Base-by-base conservation (phyloP, 2,329 filamentous ascomycete species). In the Trichophyton rubrum region DNA sequence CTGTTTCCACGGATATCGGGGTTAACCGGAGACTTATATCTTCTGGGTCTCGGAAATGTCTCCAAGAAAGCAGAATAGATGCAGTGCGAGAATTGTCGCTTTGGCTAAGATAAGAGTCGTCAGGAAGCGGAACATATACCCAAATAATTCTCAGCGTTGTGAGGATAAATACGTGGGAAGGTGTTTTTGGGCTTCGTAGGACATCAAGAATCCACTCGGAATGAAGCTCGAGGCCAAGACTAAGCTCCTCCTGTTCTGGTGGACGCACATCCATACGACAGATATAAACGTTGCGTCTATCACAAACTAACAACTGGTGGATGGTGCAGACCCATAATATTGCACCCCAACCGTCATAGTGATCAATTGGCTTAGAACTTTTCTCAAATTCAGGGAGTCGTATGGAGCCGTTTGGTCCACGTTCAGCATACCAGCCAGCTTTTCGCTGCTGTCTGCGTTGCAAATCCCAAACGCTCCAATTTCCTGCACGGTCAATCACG, bases 121-220 rank as follows among this genome's bases (percentile, higher is more conserved):
- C 68, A 20, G 71, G 61, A 22, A 67, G 65, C 6, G 64, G 68
- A 17, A 80, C 64, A 60, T 74, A 70, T 60, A 81, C 66, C 66
- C 79, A 73, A 27, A 78, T 69, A 3, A 85, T 65, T 55, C 75
- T 75, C 3, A 73, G 75, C 0, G 79, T 79, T 1, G 82, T 85
- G 55, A 85, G 67, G 38, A 85, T 71, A 58, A 80, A 80, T 56
- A 82, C 67, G 22, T 76, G 73, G 30, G 75, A 72, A 13, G 69
- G 66, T 55, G 75, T 70, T 3, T 64, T 68, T 9, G 75, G 70
- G 63, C 79, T 77, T 59, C 70, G 68, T 63, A 74, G 73, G 20
- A 83, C 66, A 64, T 82, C 80, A 40, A 86, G 67, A 47, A 85
- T 79, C 80, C 82, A 83, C 61, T 79, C 75, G 4, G 72, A 72